phyloP scores from a whole-genome alignment of 441 rosid species.

The Francoa sonchifolia region DNA sequence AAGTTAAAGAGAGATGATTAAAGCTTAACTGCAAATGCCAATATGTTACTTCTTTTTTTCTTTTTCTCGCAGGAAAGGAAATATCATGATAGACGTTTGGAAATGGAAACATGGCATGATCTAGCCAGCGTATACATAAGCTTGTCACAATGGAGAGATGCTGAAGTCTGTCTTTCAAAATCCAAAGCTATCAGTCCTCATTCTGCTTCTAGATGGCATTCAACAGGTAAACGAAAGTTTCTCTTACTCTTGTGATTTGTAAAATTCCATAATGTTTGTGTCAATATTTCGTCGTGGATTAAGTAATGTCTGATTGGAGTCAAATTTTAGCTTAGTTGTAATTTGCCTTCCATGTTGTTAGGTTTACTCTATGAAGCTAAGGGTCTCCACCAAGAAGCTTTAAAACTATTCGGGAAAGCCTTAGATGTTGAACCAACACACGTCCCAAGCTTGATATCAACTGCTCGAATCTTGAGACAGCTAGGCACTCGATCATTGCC shows the following conservation, averaged over 20 bases:
- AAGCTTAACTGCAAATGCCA: too few species aligned
- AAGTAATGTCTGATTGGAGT: too few species aligned
- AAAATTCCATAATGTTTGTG: background rate
- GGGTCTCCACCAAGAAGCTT: conserved; percentile 50
- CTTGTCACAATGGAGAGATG: conserved; percentile 71
- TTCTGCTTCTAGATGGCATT: conserved; percentile 48
- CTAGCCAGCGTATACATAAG: conserved; percentile 59
- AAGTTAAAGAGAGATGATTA: background rate
- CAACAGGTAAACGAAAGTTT: conserved; percentile 17
- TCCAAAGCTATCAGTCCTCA: conserved; percentile 46
- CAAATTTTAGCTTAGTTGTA: too few species aligned
- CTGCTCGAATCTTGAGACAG: conserved; percentile 40
- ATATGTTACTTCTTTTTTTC: conserved; percentile 5
- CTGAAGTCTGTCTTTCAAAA: conserved; percentile 79
- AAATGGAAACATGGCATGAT: conserved; percentile 81
- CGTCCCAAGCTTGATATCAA: conserved; percentile 62
- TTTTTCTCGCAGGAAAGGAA: conserved; percentile 24
- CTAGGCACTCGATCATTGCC: conserved; percentile 29
- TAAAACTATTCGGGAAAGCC: conserved; percentile 39
- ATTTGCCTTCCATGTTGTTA: too few species aligned
- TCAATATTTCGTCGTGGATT: conserved; percentile 1
- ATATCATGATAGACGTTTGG: conserved; percentile 37
- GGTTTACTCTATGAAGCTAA: conserved; percentile 43
- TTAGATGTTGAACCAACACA: conserved; percentile 50
- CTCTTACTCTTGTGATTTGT: background rate